Base-by-base conservation (phyloP, 495 filamentous ascomycete species). In the Penicillium fimorum region DNA sequence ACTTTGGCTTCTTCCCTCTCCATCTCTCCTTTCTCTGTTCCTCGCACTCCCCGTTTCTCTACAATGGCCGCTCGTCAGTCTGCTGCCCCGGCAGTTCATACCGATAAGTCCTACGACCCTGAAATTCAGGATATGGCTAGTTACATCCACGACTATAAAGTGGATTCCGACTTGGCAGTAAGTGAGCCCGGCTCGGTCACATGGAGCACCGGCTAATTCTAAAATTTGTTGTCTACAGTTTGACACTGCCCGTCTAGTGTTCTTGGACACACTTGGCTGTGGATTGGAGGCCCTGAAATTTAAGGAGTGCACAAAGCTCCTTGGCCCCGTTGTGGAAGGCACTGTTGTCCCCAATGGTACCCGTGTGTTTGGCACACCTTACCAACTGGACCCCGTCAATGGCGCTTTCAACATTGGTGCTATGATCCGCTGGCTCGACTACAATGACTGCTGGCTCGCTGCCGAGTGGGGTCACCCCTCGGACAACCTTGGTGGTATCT, bases 361-460 rank as follows among this genome's bases (percentile, higher is more conserved):
- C 63, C 88, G 86, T 62, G 91, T 98, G 17, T 91, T 90, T 22
- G 94, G 94, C 59, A 98, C 94, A 24, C 85, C 86, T 47, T 97
- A 96, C 78, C 85, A 95, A 71, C 85, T 98, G 52, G 94, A 98
- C 73, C 94, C 94, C 24, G 87, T 98, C 61, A 89, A 92, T 58
- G 94, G 89, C 41, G 94, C 94, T 53, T 98, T 98, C 83, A 97
- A 98, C 82, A 97, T 98, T 56, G 94, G 94, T 56, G 86, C 95
- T 59, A 95, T 94, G 86, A 96, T 98, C 75, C 83, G 94, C 62
- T 98, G 94, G 94, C 84, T 98, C 52, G 94, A 98, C 74, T 98
- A 97, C 84, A 98, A 98, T 70, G 94, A 98, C 82, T 97, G 94
- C 83, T 98, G 94, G 95, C 79, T 98, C 54, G 94, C 94, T 15